Base-by-base conservation (phyloP, 768 basidiomycete species). In the Tulasnella sp. region DNA sequence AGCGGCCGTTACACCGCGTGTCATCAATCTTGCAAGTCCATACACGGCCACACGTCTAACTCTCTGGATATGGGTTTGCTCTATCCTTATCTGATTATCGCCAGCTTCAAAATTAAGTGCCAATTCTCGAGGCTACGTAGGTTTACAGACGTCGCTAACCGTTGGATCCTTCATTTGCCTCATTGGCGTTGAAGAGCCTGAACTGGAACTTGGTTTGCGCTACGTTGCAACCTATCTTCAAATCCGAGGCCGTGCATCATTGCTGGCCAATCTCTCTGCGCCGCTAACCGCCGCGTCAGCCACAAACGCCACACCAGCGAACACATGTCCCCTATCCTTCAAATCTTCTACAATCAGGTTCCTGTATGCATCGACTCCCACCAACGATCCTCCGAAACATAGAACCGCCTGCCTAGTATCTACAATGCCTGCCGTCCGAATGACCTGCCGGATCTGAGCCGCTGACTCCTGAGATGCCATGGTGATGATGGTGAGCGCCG, bases 361-460 rank as follows among this genome's bases (percentile, higher is more conserved):
- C 55, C 83, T 73, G 63, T 91, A 90, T 38, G 66, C 71, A 54
- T 78, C 75, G 1, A 87, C 70, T 2, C 85, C 82, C 3, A 81
- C 81, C 63, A 91, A 69, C 19, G 85, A 87, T n/a, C 88, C 88
- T 8, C 88, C 88, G 59, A 90, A 83, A 61, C 82, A 88, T 17
- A 91, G 66, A 2, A 89, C 77, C 32, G 80, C 75, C 1, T 82
- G 76, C 32, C 44, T 44, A 38, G 52, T 30, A 21, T 49, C 41
- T n/a, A 15, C 49, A 17, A 27, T 21, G 26, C 54, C 26, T n/a
- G 24, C 29, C 15, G 38, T 21, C 11, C 49, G 24, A 41, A 84
- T 72, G 24, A 86, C 72, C 44, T 79, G 69, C 1, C 77, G 73
- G 34, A 88, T 78, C 67, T 85, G 77, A 23, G 77, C 73, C 0